These are phyloP conservation scores for Incumbomyces lentus DNA, from an alignment of 2,329 filamentous ascomycete species.

Conservation along the genomic window DNA sequence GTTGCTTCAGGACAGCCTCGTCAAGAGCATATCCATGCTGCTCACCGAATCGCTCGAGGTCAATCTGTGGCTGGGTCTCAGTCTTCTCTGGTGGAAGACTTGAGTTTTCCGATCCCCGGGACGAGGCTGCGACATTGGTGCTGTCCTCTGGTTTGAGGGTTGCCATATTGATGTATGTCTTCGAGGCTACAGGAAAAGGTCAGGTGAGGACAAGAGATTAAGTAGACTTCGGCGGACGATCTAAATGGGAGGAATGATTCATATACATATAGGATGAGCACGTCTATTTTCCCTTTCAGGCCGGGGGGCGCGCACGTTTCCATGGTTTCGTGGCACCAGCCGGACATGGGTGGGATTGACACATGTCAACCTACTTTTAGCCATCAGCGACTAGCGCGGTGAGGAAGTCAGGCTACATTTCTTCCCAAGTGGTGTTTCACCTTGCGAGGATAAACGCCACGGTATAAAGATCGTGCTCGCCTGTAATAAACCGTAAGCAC, in stretches of 20 bases:
- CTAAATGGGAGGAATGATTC: too few relatives aligned
- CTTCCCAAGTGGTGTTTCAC: too few relatives aligned
- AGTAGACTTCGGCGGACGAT: too few relatives aligned
- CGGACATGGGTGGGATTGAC: not conserved
- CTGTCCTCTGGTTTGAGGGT: slow-evolving; percentile 2
- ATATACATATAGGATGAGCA: too few relatives aligned
- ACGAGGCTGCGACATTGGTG: not conserved
- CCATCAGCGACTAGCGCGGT: not conserved
- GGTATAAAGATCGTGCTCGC: too few relatives aligned
- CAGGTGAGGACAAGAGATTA: too few relatives aligned
- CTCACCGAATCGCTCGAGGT: slow-evolving; percentile 21
- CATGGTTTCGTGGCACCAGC: not conserved
- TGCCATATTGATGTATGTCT: not conserved
- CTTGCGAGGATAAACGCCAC: too few relatives aligned
- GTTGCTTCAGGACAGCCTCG: slow-evolving; percentile 14
- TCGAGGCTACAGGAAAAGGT: too few relatives aligned
- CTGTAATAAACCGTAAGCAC: too few relatives aligned
- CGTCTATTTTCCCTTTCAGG: too few relatives aligned
- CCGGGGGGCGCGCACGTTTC: too few relatives aligned
- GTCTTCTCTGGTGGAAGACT: slow-evolving; percentile 4
- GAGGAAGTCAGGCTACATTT: not conserved
- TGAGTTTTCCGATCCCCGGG: slow-evolving; percentile 2
- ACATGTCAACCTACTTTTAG: not conserved
- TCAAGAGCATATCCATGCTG: slow-evolving; percentile 21
- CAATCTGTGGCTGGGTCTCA: slow-evolving; percentile 6